Evolutionary conservation across 805 yeast species (phyloP).

Genomic region (Kazachstania taianensis): DNA sequence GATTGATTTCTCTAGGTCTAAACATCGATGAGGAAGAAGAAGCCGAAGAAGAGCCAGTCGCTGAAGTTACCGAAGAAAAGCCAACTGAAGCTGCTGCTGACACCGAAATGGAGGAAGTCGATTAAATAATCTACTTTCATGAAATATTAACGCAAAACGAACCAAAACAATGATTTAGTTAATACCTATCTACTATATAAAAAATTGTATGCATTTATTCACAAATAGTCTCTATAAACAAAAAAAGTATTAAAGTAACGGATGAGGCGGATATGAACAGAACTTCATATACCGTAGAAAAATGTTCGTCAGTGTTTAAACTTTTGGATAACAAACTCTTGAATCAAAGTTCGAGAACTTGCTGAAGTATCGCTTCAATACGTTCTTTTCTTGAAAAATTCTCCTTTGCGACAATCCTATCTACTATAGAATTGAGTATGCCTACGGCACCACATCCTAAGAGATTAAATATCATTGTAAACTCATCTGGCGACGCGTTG

Average conservation of each 20-base stretch:
- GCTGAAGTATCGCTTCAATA: neutral
- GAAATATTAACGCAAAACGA: conserved; percentile 3
- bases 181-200: too few relatives aligned
- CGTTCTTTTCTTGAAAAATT: neutral
- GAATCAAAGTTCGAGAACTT: neutral
- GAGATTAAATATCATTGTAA: conserved; percentile 17
- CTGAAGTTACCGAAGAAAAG: conserved; percentile 38
- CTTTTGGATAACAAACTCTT: too few relatives aligned
- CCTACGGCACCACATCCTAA: conserved; percentile 18
- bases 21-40: conserved; percentile 89
- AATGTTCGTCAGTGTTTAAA: too few relatives aligned
- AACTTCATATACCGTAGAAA: too few relatives aligned
- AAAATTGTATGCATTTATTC: too few relatives aligned
- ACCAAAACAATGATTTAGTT: too few relatives aligned
- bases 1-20: conserved; percentile 94
- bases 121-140: too few relatives aligned
- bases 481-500: conserved; percentile 15
- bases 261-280: too few relatives aligned
- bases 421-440: conserved; percentile 10
- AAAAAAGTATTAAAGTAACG: too few relatives aligned
- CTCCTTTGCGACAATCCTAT: conserved; percentile 4
- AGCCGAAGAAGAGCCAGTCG: conserved; percentile 32
- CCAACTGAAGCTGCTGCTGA: conserved; percentile 59
- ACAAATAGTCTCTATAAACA: too few relatives aligned
- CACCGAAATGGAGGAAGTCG: conserved; percentile 99